These are phyloP conservation scores for Zygoascus flipseniorum DNA, from an alignment of 805 yeast species.

Conservation along the genomic window DNA sequence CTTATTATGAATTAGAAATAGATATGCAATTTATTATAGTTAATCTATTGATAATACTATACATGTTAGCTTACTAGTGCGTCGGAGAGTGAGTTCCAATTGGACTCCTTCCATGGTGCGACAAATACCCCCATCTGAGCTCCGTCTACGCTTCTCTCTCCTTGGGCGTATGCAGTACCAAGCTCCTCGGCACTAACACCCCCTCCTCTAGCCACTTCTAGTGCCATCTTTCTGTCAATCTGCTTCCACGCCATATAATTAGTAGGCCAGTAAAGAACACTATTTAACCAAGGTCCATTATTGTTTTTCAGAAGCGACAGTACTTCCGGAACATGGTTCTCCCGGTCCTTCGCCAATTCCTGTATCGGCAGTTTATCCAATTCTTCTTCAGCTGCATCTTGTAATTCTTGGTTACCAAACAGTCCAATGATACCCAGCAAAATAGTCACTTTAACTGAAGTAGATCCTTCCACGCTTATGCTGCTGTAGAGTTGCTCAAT, in stretches of 20 bases:
- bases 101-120: conserved; percentile 42
- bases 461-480: conserved; percentile 56
- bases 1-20: too few species aligned
- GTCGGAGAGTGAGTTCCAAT: conserved; percentile 21
- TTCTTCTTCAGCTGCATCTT: conserved; percentile 61
- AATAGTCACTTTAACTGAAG: conserved; percentile 51
- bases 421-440: conserved; percentile 74
- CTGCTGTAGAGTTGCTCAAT: conserved; percentile 68
- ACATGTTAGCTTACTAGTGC: not conserved
- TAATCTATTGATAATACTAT: not conserved
- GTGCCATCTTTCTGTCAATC: conserved; percentile 47
- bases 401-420: conserved; percentile 27
- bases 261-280: conserved; percentile 67
- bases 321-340: conserved; percentile 50
- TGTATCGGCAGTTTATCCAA: conserved; percentile 41
- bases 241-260: conserved; percentile 61
- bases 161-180: conserved; percentile 40
- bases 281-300: conserved; percentile 52
- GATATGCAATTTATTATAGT: too few species aligned
- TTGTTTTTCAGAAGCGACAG: conserved; percentile 43
- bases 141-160: conserved; percentile 41
- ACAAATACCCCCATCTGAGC: conserved; percentile 63
- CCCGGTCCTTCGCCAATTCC: conserved; percentile 42
- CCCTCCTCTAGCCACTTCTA: conserved; percentile 47
- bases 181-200: conserved; percentile 41